Evolutionary conservation across 371 early-diverging fungal species (phyloP), one percentile per base, ranked within the genome.

Genomic region (Syncephalastrum sp.): DNA sequence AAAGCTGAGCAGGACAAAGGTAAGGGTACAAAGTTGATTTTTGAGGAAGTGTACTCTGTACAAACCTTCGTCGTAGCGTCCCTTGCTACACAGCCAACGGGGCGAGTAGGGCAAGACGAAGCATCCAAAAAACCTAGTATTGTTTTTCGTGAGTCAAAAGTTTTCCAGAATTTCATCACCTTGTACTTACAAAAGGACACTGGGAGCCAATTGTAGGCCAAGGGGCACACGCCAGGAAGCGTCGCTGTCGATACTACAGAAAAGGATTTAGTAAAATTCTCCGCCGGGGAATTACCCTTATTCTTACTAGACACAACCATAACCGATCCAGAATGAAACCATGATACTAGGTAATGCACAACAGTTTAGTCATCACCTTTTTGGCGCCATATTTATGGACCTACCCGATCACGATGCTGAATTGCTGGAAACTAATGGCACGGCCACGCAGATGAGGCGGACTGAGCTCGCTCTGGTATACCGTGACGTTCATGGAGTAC

Each of bases 251-350:
- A 70, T 53, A 17, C 60, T 60, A 56, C 47, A 92, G 71, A 25
- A 89, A 63, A 16, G 89, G 87, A 42, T 84, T 77, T 25, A 81
- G 57, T 66, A 90, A 8, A 91, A 49, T 88, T 60, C 44, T 82
- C 87, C 53, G 86, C 72, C 4, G 88, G 83, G 89, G 77, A 89
- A 87, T 90, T 27, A 76, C 61, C 15, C 70, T 61, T 42, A 69
- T 38, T 49, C 79, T 70, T 53, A 70, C 57, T 50, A 86, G 14
- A 54, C 57, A 42, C 73, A 72, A 29, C 62, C 73, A 59, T 75
- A 78, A 49, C 73, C 79, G 16, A 78, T 57, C 69, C 74, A 78
- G 49, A 75, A 78, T 13, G 73, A 67, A 7, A 78, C 38, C 72
- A 74, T 74, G 17, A 78, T 72, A 44, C 79, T 75, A 47, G 68